These are phyloP conservation scores for Acacia melanoxylon DNA, from an alignment of 306 rosid genomes.

Conservation along the genomic window DNA sequence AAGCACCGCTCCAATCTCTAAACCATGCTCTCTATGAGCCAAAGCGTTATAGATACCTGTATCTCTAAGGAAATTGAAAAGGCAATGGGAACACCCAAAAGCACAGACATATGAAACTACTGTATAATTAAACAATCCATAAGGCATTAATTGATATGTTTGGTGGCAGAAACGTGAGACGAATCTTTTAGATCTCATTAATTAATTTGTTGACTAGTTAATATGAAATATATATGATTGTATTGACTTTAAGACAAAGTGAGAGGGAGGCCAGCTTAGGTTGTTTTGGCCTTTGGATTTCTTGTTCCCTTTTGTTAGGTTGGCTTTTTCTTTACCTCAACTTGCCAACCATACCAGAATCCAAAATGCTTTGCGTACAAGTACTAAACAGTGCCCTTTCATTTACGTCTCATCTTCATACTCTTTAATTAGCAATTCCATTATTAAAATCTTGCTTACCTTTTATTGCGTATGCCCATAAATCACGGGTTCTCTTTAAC, in stretches of 20 bases:
- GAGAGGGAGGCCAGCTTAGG: neutral
- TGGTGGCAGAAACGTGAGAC: neutral
- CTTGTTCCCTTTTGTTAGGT: conserved; percentile 3
- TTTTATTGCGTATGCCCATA: too few species aligned
- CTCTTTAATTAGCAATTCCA: too few species aligned
- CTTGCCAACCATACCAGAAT: conserved; percentile 1
- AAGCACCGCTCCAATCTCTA: too few species aligned
- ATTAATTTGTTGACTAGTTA: neutral
- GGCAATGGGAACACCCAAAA: too few species aligned
- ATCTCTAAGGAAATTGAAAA: too few species aligned
- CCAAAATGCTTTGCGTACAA: conserved; percentile 25
- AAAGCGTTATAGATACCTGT: too few species aligned
- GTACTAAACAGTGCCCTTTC: neutral
- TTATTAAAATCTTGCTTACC: too few species aligned
- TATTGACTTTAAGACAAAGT: conserved; percentile 10
- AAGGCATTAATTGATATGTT: too few species aligned
- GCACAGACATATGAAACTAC: too few species aligned
- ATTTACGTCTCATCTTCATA: neutral
- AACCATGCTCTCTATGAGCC: too few species aligned
- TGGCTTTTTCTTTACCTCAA: neutral
- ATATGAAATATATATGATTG: neutral
- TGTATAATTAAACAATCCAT: too few species aligned
- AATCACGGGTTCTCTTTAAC: too few species aligned
- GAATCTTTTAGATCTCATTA: neutral
- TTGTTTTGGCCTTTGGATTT: conserved; percentile 3